Conservation (phyloP, 129 eudicot species). For the Cynara cardunculus region DNA sequence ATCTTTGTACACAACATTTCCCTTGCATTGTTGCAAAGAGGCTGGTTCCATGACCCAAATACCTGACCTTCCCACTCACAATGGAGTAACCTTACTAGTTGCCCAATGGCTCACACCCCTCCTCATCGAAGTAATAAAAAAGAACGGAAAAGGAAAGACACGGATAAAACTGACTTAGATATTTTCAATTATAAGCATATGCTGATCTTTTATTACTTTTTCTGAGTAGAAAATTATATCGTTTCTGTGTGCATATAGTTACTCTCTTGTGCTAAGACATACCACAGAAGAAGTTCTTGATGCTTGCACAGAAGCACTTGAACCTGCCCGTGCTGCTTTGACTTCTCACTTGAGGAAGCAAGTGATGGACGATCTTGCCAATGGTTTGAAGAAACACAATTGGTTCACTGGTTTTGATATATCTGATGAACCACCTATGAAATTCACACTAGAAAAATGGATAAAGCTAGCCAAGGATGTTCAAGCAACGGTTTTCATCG, state of each 20-base stretch:
- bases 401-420: conserved; percentile 91
- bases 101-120: not conserved
- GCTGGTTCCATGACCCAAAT: no score
- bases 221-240: not conserved
- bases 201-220: not conserved
- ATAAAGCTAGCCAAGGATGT: conserved; percentile 74
- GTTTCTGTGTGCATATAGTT: conserved; percentile 34
- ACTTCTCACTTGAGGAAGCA: conserved; percentile 66
- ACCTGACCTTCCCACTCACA: no score
- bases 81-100: not conserved
- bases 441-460: conserved; percentile 57
- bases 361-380: conserved; percentile 66
- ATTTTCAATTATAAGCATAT: not conserved
- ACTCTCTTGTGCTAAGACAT: conserved; percentile 89
- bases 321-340: conserved; percentile 68
- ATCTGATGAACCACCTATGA: conserved; percentile 65
- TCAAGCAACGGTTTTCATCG: conserved; percentile 83
- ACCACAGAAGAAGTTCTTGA: conserved; percentile 94
- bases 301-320: conserved; percentile 84
- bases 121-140: not conserved
- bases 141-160: not conserved
- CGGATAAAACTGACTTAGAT: not conserved
- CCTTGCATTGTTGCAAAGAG: no score
- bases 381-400: conserved; percentile 48
- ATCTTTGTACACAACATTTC: no score